Evolutionary conservation across 148 eudicot genomes (phyloP).

Genomic region (Vaccinium macrocarpon): DNA sequence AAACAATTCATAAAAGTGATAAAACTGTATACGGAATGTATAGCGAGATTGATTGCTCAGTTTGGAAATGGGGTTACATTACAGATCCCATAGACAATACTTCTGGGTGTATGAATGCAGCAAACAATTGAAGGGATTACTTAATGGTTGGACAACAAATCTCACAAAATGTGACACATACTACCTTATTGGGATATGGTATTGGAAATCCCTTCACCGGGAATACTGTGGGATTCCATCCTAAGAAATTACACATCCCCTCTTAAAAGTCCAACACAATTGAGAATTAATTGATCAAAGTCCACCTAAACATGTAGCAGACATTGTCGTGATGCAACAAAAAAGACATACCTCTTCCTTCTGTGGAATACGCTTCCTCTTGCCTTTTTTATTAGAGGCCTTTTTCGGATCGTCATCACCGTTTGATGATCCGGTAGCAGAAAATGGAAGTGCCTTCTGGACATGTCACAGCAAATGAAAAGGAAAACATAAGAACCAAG

Average conservation of each 20-base stretch:
- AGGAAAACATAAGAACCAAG: background rate
- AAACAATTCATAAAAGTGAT: background rate
- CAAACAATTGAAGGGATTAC: background rate
- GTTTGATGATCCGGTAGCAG: slow-evolving; percentile 20
- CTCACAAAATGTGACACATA: background rate
- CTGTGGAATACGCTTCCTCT: slow-evolving; percentile 37
- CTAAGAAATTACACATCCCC: background rate
- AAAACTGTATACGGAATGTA: background rate
- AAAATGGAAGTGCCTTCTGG: slow-evolving; percentile 26
- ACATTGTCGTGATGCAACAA: background rate
- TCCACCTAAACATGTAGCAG: background rate
- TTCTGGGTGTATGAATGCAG: background rate
- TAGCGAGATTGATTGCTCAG: background rate
- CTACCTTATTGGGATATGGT: background rate
- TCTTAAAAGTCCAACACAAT: background rate
- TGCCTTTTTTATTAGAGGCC: slow-evolving; percentile 24
- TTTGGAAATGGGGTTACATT: background rate
- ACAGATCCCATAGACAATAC: background rate
- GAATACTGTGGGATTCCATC: background rate
- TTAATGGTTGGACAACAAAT: background rate
- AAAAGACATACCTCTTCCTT: slow-evolving; percentile 36
- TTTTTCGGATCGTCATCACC: slow-evolving; percentile 28
- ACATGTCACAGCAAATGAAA: slow-evolving; percentile 11
- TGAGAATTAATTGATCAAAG: background rate
- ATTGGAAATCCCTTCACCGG: too few species aligned